Conservation (phyloP, 2,329 filamentous ascomycete species). For the Cordyceps farinosa region DNA sequence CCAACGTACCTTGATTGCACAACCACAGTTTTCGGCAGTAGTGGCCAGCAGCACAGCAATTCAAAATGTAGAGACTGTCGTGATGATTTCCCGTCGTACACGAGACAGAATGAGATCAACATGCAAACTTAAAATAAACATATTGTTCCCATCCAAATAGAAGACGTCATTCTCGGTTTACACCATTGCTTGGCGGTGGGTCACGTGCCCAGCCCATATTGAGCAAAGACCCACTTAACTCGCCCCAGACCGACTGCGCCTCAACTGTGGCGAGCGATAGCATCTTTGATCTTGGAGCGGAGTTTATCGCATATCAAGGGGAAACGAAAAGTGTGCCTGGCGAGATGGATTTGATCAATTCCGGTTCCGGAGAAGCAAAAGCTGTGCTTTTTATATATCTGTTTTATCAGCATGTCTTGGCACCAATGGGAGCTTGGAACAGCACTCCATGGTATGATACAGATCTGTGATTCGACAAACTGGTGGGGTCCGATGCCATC, state of each 20-base stretch:
- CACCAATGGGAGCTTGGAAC: neutral
- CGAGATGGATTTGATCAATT: neutral
- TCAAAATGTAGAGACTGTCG: no score
- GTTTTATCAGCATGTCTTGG: neutral
- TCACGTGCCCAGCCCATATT: slow-evolving; percentile 12
- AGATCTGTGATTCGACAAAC: neutral
- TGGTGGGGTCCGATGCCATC: neutral
- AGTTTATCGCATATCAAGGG: neutral
- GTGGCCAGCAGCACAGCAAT: no score
- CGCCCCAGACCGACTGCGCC: slow-evolving; percentile 6
- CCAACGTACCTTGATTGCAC: no score
- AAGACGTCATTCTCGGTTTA: slow-evolving; percentile 14
- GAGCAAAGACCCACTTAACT: neutral
- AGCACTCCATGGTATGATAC: neutral
- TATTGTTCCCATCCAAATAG: neutral
- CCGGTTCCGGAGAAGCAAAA: neutral
- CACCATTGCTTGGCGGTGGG: slow-evolving; percentile 10
- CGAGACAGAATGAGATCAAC: no score
- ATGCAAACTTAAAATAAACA: neutral
- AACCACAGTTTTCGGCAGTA: no score
- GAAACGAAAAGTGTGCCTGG: neutral
- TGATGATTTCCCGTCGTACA: no score
- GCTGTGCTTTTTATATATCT: neutral
- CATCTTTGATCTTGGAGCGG: neutral
- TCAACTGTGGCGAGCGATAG: neutral